A percentile compares a stretch with the other conserved stretches of the same genome.
Evolutionary conservation across 176 grass and related monocot genomes (phyloP).

Genomic region (Calamus simplicifolius): DNA sequence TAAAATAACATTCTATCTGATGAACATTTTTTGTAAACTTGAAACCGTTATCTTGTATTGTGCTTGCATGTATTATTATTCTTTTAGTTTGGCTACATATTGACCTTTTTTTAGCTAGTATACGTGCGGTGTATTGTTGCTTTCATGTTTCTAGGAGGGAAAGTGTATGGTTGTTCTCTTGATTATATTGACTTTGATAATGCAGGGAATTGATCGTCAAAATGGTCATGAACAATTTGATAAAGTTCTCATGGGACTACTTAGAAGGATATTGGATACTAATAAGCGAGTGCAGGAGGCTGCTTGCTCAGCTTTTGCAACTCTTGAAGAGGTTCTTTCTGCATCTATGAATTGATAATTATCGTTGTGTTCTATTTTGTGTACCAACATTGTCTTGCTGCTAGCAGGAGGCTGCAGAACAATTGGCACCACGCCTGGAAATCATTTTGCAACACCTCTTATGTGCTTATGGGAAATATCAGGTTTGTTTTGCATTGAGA

Average conservation of each 20-base stretch:
- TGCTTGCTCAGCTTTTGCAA: slow-evolving; percentile 96
- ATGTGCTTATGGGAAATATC: slow-evolving; percentile 98
- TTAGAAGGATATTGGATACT: slow-evolving; percentile 87
- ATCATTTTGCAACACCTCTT: slow-evolving; percentile 89
- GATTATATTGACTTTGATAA: slow-evolving; percentile 5
- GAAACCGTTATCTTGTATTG: no score
- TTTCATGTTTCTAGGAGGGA: no score
- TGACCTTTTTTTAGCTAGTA: no score
- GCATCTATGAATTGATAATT: neutral
- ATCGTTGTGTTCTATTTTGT: neutral
- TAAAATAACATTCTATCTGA: no score
- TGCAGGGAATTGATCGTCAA: slow-evolving; percentile 52
- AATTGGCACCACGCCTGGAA: slow-evolving; percentile 67
- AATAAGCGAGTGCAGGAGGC: slow-evolving; percentile 97
- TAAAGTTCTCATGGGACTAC: slow-evolving; percentile 80
- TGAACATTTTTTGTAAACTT: no score
- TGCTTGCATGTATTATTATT: no score
- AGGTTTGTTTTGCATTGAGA: slow-evolving; percentile 35
- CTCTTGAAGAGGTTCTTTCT: slow-evolving; percentile 87
- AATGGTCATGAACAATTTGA: slow-evolving; percentile 87
- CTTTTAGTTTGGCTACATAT: no score
- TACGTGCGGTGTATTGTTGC: no score
- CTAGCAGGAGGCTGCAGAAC: slow-evolving; percentile 79
- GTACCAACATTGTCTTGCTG: slow-evolving; percentile 13
- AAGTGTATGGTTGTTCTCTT: no score